These are phyloP conservation scores for Alternaria consortialis DNA, from an alignment of 2,329 filamentous ascomycete species.

Conservation along the genomic window DNA sequence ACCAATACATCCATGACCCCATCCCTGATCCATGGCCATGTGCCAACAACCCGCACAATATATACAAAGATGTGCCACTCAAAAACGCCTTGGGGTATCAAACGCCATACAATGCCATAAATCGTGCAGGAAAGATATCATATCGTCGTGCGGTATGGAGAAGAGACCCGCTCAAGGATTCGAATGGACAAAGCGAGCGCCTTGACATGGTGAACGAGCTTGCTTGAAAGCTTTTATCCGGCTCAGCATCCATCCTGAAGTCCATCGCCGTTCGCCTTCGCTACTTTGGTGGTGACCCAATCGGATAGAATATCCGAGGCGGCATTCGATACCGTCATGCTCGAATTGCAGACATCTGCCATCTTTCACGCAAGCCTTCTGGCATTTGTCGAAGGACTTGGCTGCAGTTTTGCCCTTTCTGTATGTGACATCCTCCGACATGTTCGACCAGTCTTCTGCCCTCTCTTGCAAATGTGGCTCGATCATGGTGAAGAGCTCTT, in stretches of 20 bases:
- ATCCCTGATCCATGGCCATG: background rate
- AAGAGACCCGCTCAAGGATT: conserved; percentile 36
- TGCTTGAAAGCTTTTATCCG: conserved; percentile 44
- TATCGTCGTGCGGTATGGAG: conserved; percentile 18
- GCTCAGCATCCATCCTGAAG: conserved; percentile 45
- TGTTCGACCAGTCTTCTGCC: conserved; percentile 46
- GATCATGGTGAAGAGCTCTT: conserved; percentile 44
- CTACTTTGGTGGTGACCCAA: conserved; percentile 39
- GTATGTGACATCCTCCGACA: conserved; percentile 41
- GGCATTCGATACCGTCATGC: conserved; percentile 40
- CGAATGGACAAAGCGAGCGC: conserved; percentile 46
- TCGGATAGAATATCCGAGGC: conserved; percentile 38
- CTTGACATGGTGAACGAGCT: conserved; percentile 39
- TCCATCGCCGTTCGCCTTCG: conserved; percentile 33
- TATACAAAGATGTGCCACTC: conserved; percentile 18
- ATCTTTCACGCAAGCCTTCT: conserved; percentile 40
- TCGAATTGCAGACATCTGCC: conserved; percentile 46
- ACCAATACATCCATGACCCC: background rate
- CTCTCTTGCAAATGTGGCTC: conserved; percentile 37
- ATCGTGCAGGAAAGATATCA: conserved; percentile 26
- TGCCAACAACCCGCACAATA: conserved; percentile 10
- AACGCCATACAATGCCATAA: conserved; percentile 45
- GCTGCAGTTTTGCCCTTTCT: conserved; percentile 26
- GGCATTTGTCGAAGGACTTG: conserved; percentile 42
- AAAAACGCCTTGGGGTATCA: conserved; percentile 39